Evolutionary conservation across 306 rosid species (phyloP).

Genomic region (Lotus japonicus): DNA sequence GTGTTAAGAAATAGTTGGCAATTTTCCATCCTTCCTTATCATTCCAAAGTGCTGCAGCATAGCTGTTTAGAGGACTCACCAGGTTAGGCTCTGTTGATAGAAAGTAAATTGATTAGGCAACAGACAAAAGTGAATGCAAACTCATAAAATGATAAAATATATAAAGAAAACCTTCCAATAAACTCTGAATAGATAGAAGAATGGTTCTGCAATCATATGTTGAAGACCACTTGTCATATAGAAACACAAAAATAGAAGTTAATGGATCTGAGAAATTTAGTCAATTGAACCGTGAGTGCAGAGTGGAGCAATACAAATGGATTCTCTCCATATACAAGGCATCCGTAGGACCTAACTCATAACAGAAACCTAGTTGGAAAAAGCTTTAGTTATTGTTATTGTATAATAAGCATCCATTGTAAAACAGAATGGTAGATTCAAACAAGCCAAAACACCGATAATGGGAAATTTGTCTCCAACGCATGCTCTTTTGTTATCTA

Average conservation of each 20-base stretch:
- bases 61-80: slow-evolving; percentile 91
- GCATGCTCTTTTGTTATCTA: neutral
- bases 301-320: neutral
- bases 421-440: neutral
- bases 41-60: slow-evolving; percentile 83
- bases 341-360: neutral
- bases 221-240: slow-evolving; percentile 96
- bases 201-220: slow-evolving; percentile 97
- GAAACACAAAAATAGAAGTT: neutral
- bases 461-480: neutral
- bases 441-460: neutral
- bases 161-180: slow-evolving; percentile 68
- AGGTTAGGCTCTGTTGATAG: slow-evolving; percentile 76
- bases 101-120: slow-evolving; percentile 34
- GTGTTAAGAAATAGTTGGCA: neutral
- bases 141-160: neutral
- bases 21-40: slow-evolving; percentile 66
- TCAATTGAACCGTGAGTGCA: neutral
- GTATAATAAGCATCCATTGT: too few species aligned
- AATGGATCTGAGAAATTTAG: neutral
- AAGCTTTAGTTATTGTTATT: too few species aligned
- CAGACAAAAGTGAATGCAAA: slow-evolving; percentile 4
- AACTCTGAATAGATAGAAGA: slow-evolving; percentile 88
- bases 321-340: neutral
- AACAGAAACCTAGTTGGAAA: too few species aligned